Evolutionary conservation across 164 flowering plant species (phyloP).

Genomic region (Vitis rotundifolia): DNA sequence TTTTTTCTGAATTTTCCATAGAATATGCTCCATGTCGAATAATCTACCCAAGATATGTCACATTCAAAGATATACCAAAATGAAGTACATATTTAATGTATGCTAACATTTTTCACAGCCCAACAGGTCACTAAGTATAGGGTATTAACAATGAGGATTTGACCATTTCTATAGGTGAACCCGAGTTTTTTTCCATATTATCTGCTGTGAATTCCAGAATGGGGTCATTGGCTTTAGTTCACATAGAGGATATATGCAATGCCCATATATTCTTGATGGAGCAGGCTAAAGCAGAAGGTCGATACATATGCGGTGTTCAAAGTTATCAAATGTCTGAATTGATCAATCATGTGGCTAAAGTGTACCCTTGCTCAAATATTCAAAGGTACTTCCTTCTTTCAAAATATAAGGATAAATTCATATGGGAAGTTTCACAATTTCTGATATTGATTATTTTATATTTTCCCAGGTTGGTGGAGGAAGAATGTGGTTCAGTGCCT

Average conservation of each 20-base stretch:
- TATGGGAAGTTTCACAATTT: not conserved
- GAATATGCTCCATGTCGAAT: too few species aligned
- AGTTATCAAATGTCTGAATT: constrained; percentile 44
- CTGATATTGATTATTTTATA: not conserved
- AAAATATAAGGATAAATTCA: not conserved
- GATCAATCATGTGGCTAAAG: constrained; percentile 32
- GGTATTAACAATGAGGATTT: not conserved
- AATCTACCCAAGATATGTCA: too few species aligned
- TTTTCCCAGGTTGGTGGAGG: constrained; percentile 33
- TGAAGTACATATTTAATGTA: too few species aligned
- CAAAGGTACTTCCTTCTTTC: constrained; percentile 31
- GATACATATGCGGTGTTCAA: constrained; percentile 55
- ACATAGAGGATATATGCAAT: constrained; percentile 70
- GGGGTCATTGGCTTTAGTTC: constrained; percentile 76
- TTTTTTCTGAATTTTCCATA: too few species aligned
- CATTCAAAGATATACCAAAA: too few species aligned
- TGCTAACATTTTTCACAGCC: too few species aligned
- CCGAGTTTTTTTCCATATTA: constrained; percentile 40
- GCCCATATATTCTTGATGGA: constrained; percentile 81
- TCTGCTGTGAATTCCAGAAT: constrained; percentile 60
- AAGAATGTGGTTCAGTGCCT: constrained; percentile 29
- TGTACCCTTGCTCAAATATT: constrained; percentile 28
- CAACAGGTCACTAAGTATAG: not conserved
- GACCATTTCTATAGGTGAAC: constrained; percentile 43
- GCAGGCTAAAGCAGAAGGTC: constrained; percentile 55